A percentile compares a stretch with the other conserved stretches of the same genome.
Evolutionary conservation across 2,329 filamentous ascomycete species (phyloP).

Genomic region (Gnomoniopsis sp.): DNA sequence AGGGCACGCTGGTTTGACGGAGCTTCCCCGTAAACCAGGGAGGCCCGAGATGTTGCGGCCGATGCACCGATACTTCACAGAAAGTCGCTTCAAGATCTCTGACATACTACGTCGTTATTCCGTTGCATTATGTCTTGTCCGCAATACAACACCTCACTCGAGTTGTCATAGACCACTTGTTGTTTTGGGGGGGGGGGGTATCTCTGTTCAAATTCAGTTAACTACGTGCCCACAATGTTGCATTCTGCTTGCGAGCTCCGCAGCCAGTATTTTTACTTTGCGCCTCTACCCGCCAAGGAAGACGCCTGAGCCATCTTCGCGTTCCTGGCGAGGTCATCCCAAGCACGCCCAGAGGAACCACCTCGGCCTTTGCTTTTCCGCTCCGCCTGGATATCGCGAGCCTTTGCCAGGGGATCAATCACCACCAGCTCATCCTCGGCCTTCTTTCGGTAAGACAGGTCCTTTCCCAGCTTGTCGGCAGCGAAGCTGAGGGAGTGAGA

Average conservation of each 20-base stretch:
- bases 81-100: too few species aligned
- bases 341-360: slow-evolving; percentile 50
- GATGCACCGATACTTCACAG: too few species aligned
- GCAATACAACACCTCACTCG: too few species aligned
- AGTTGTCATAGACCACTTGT: too few species aligned
- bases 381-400: slow-evolving; percentile 66
- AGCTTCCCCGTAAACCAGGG: too few species aligned
- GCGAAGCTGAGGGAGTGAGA: slow-evolving; percentile 80
- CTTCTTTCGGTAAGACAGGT: slow-evolving; percentile 84
- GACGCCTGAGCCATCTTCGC: slow-evolving; percentile 52
- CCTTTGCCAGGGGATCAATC: slow-evolving; percentile 86
- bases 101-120: too few species aligned
- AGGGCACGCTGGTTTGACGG: too few species aligned
- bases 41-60: too few species aligned
- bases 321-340: slow-evolving; percentile 55
- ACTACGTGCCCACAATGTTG: too few species aligned
- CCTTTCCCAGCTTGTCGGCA: slow-evolving; percentile 87
- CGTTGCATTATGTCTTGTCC: too few species aligned
- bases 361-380: slow-evolving; percentile 52
- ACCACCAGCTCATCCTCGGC: slow-evolving; percentile 89
- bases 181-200: neutral
- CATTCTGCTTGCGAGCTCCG: too few species aligned
- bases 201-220: neutral
- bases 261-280: slow-evolving; percentile 37
- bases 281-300: slow-evolving; percentile 54